A percentile compares a stretch with the other conserved stretches of the same genome.
phyloP scores from a whole-genome alignment of 129 eudicot genomes.

The Flaveria linearis region DNA sequence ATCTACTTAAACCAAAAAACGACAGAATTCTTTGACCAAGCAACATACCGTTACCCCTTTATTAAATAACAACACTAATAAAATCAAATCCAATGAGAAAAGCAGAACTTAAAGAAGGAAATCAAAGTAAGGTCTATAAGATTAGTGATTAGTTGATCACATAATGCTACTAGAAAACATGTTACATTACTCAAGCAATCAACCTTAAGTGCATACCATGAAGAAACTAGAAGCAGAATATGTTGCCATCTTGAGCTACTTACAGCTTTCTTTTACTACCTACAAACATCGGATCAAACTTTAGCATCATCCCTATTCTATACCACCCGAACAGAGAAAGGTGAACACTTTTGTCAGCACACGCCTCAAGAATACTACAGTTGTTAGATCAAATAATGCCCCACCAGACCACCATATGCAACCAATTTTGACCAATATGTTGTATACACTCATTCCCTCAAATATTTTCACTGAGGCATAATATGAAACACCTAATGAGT shows the following conservation, averaged over 20 bases:
- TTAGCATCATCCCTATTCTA: background rate
- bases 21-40: background rate
- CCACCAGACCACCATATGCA: background rate
- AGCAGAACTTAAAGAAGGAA: background rate
- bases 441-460: background rate
- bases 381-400: no score
- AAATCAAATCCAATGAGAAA: background rate
- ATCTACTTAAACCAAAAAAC: background rate
- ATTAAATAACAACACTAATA: background rate
- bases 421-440: background rate
- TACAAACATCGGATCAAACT: background rate
- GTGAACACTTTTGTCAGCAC: background rate
- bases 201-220: slow-evolving; percentile 25
- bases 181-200: slow-evolving; percentile 16
- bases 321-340: background rate
- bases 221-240: slow-evolving; percentile 23
- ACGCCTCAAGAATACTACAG: background rate
- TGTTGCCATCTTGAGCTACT: no score
- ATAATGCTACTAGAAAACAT: slow-evolving; percentile 1
- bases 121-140: background rate
- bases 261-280: slow-evolving; percentile 20
- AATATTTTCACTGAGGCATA: background rate
- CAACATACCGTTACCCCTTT: background rate
- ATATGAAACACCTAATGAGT: background rate
- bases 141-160: background rate